These are phyloP conservation scores for Violaceomyces palustris DNA, from an alignment of 1,284 basidiomycete genomes.

Conservation along the genomic window DNA sequence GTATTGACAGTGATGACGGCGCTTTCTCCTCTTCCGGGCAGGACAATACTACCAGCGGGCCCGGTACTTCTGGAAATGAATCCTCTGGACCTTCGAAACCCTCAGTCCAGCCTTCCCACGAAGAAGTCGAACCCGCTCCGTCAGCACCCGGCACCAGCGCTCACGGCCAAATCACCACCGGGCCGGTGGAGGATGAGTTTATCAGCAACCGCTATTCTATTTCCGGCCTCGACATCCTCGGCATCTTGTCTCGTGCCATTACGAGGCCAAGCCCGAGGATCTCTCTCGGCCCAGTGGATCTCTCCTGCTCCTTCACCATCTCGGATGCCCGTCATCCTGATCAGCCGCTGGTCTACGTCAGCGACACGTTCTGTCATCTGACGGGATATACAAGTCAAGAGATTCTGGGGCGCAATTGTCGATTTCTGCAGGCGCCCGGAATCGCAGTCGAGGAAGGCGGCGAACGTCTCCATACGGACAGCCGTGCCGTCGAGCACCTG, in stretches of 20 bases:
- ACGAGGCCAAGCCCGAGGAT: slow-evolving; percentile 71
- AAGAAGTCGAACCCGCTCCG: too few species aligned
- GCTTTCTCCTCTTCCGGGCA: too few species aligned
- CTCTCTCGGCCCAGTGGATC: slow-evolving; percentile 79
- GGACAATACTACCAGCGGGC: too few species aligned
- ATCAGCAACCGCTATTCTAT: slow-evolving; percentile 64
- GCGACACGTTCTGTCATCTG: slow-evolving; percentile 70
- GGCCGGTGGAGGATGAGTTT: slow-evolving; percentile 16
- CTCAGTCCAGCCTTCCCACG: too few species aligned
- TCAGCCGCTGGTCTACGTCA: slow-evolving; percentile 80
- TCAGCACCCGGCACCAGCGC: too few species aligned
- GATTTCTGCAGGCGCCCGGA: slow-evolving; percentile 66
- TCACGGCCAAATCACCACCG: too few species aligned
- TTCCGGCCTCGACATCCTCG: slow-evolving; percentile 83
- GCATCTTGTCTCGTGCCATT: slow-evolving; percentile 72
- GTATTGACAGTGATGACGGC: slow-evolving; percentile 7
- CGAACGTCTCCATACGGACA: slow-evolving; percentile 64
- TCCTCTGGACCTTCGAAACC: too few species aligned
- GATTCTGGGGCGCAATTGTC: slow-evolving; percentile 52
- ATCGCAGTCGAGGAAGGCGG: slow-evolving; percentile 65
- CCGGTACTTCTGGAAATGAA: too few species aligned
- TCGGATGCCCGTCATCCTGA: slow-evolving; percentile 76
- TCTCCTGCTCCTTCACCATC: slow-evolving; percentile 82
- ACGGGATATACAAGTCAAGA: slow-evolving; percentile 70
- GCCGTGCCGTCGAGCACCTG: slow-evolving; percentile 62